Evolutionary conservation across 768 basidiomycete genomes (phyloP).

Genomic region (Flagelloscypha sp.): DNA sequence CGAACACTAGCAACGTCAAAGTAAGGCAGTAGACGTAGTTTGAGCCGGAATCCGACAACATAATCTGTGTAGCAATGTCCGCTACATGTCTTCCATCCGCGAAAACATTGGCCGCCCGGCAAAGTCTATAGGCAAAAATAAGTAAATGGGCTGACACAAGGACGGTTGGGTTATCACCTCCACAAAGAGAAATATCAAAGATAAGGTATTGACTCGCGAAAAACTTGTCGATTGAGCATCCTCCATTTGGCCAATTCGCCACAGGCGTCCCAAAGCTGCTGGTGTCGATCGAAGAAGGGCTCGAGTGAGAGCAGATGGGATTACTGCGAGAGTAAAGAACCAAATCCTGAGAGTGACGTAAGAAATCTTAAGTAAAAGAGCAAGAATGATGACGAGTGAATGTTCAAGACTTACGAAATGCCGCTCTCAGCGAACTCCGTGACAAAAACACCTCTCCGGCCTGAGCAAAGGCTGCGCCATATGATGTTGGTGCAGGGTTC

Average conservation of each 20-base stretch:
- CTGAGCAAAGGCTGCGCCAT: slow-evolving; percentile 57
- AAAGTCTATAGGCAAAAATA: slow-evolving; percentile 22
- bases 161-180: slow-evolving; percentile 29
- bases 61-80: slow-evolving; percentile 66
- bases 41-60: slow-evolving; percentile 60
- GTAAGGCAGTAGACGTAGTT: too few species aligned
- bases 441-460: slow-evolving; percentile 64
- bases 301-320: slow-evolving; percentile 43
- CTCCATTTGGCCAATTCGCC: slow-evolving; percentile 55
- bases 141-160: not conserved
- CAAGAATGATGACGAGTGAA: not conserved
- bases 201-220: slow-evolving; percentile 61
- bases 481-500: slow-evolving; percentile 47
- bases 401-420: slow-evolving; percentile 42
- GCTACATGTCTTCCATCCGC: slow-evolving; percentile 50
- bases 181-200: slow-evolving; percentile 69
- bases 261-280: slow-evolving; percentile 56
- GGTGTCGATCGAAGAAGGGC: slow-evolving; percentile 47
- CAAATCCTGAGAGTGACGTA: slow-evolving; percentile 43
- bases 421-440: slow-evolving; percentile 62
- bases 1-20: slow-evolving; percentile 63
- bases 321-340: slow-evolving; percentile 49
- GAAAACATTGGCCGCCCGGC: slow-evolving; percentile 50
- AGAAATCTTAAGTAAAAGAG: slow-evolving; percentile 1
- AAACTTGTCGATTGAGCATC: slow-evolving; percentile 45